Conservation (phyloP, 2,329 filamentous ascomycete genomes). For the Colletotrichum sublineola region DNA sequence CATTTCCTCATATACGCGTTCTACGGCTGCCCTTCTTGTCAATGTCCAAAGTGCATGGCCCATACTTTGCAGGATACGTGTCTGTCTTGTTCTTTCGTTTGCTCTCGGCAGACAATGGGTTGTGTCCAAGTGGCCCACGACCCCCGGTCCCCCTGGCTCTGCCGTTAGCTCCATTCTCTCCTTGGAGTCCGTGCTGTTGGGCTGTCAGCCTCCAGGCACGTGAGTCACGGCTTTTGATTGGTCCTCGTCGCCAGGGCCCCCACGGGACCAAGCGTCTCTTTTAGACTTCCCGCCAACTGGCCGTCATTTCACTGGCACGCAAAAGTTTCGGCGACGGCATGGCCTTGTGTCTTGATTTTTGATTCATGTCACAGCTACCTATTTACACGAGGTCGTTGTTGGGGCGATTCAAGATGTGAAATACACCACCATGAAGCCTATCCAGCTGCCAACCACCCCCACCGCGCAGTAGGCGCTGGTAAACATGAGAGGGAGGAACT, state of each 20-base stretch:
- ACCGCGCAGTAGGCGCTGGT: conserved; percentile 94
- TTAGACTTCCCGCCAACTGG: conserved; percentile 38
- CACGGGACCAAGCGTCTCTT: conserved; percentile 37
- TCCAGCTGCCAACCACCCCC: conserved; percentile 95
- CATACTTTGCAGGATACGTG: conserved; percentile 19
- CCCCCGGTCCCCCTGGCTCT: conserved; percentile 41
- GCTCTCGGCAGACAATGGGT: conserved; percentile 37
- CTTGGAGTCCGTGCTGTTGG: conserved; percentile 38
- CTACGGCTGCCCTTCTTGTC: neutral
- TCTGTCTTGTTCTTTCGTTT: conserved; percentile 34
- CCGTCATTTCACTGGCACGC: conserved; percentile 29
- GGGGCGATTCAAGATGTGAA: conserved; percentile 67
- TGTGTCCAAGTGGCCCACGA: conserved; percentile 42
- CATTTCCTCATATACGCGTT: conserved; percentile 19
- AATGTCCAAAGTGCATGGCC: conserved; percentile 13
- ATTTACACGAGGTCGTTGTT: neutral
- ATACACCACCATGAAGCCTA: conserved; percentile 94
- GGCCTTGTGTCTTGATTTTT: conserved; percentile 5
- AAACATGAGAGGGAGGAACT: conserved; percentile 97
- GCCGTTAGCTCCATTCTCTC: conserved; percentile 41
- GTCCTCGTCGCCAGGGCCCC: conserved; percentile 19
- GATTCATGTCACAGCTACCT: neutral
- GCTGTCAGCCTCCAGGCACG: conserved; percentile 42
- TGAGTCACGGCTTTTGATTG: conserved; percentile 34
- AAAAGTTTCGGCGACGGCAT: conserved; percentile 22